A percentile compares a stretch with the other conserved stretches of the same genome.
phyloP scores from a whole-genome alignment of 768 basidiomycete species.

The Trametes cinnabarina region DNA sequence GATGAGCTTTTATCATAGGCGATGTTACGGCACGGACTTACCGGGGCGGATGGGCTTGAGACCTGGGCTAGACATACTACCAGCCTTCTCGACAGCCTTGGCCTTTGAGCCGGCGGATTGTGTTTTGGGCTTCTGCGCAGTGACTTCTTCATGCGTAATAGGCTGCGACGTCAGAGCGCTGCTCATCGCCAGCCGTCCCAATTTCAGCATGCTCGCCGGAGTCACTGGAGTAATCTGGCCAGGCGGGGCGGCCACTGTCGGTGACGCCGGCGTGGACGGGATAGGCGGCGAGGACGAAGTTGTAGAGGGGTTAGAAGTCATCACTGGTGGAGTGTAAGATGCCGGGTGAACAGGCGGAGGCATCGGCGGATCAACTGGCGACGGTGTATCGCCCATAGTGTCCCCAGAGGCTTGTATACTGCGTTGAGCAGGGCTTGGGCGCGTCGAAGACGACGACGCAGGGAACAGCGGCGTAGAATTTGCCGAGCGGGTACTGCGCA shows the following conservation, averaged over 20 bases:
- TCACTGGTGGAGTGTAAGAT: slow-evolving; percentile 18
- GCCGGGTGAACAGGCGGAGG: slow-evolving; percentile 72
- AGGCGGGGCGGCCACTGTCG: slow-evolving; percentile 12
- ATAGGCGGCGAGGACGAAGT: slow-evolving; percentile 61
- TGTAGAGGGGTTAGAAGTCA: slow-evolving; percentile 18
- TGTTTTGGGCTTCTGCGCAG: slow-evolving; percentile 17
- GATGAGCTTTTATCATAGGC: too few relatives aligned
- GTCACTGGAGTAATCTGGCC: slow-evolving; percentile 72
- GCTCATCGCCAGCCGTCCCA: slow-evolving; percentile 60
- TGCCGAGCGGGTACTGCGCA: slow-evolving; percentile 46
- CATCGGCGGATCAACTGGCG: slow-evolving; percentile 87
- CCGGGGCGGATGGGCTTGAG: slow-evolving; percentile 76
- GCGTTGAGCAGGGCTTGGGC: slow-evolving; percentile 42
- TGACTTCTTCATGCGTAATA: slow-evolving; percentile 22
- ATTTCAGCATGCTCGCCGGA: slow-evolving; percentile 90
- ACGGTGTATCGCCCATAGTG: slow-evolving; percentile 58
- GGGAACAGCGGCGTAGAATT: slow-evolving; percentile 57
- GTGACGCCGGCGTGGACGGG: slow-evolving; percentile 11
- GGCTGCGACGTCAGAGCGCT: slow-evolving; percentile 38
- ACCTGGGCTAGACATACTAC: slow-evolving; percentile 43
- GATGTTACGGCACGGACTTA: too few relatives aligned
- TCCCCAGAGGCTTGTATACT: slow-evolving; percentile 28
- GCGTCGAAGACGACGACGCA: slow-evolving; percentile 33
- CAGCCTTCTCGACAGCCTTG: slow-evolving; percentile 26
- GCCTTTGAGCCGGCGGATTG: slow-evolving; percentile 30